A percentile compares a stretch with the other conserved stretches of the same genome.
Evolutionary conservation across 495 filamentous ascomycete species (phyloP).

Genomic region (Xylaria acuta): DNA sequence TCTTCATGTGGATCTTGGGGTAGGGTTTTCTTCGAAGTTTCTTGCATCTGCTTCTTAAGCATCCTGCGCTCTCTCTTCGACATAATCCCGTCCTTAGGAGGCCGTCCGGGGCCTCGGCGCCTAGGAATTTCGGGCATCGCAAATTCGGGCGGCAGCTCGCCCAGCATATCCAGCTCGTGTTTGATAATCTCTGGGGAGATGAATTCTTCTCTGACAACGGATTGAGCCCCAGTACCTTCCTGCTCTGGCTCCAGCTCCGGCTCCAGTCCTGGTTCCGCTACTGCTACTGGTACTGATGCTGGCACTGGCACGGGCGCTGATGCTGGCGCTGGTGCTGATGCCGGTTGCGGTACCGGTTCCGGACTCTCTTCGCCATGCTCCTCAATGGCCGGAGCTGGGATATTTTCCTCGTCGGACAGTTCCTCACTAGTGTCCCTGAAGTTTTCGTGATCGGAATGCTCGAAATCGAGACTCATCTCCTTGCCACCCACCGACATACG

Average conservation of each 20-base stretch:
- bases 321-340: neutral
- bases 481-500: slow-evolving; percentile 61
- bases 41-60: slow-evolving; percentile 66
- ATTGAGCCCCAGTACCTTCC: slow-evolving; percentile 46
- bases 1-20: slow-evolving; percentile 53
- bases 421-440: slow-evolving; percentile 61
- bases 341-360: neutral
- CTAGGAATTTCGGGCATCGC: slow-evolving; percentile 57
- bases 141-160: slow-evolving; percentile 37
- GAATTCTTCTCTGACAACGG: slow-evolving; percentile 46
- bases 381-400: slow-evolving; percentile 29
- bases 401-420: slow-evolving; percentile 42
- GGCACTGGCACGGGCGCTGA: neutral
- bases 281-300: neutral
- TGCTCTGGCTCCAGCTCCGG: slow-evolving; percentile 1
- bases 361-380: slow-evolving; percentile 35
- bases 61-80: slow-evolving; percentile 80
- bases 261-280: neutral
- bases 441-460: slow-evolving; percentile 62
- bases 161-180: slow-evolving; percentile 21
- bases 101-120: slow-evolving; percentile 83
- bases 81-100: slow-evolving; percentile 92
- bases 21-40: slow-evolving; percentile 53
- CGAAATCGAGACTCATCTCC: slow-evolving; percentile 70
- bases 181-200: slow-evolving; percentile 45